Evolutionary conservation across 2,329 filamentous ascomycete genomes (phyloP).

Genomic region (Talaromyces pinophilus): DNA sequence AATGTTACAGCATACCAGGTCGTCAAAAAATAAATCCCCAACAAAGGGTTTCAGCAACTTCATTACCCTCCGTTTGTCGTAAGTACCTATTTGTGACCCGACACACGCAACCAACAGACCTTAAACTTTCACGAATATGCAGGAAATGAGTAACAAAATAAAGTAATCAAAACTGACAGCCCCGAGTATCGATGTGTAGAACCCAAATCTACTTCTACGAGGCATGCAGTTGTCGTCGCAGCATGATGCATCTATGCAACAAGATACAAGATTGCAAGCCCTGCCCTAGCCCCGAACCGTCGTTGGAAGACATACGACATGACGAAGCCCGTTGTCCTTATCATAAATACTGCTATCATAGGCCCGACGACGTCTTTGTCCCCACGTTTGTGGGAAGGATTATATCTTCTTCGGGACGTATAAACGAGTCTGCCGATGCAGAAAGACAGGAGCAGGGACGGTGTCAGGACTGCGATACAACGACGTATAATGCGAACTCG

Average conservation of each 20-base stretch:
- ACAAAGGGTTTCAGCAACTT: too few relatives aligned
- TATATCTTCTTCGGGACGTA: background rate
- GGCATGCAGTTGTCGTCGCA: conserved; percentile 7
- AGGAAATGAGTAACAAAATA: background rate
- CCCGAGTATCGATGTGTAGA: background rate
- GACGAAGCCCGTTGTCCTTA: background rate
- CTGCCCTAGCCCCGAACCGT: background rate
- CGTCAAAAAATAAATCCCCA: background rate
- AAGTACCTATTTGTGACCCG: too few relatives aligned
- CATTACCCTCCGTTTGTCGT: too few relatives aligned
- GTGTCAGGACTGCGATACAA: background rate
- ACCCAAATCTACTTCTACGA: background rate
- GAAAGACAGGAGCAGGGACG: background rate
- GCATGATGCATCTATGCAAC: conserved; percentile 1
- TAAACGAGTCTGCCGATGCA: background rate
- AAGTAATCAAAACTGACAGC: background rate
- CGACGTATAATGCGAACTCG: background rate
- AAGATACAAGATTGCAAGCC: background rate
- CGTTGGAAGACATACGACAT: background rate
- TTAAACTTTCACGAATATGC: background rate
- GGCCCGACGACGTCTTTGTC: too few relatives aligned
- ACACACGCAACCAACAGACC: background rate
- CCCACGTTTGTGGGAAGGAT: background rate
- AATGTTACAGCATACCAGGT: background rate
- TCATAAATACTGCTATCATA: background rate